Base-by-base conservation (phyloP, 2,329 filamentous ascomycete genomes). In the Aureobasidium subglaciale region DNA sequence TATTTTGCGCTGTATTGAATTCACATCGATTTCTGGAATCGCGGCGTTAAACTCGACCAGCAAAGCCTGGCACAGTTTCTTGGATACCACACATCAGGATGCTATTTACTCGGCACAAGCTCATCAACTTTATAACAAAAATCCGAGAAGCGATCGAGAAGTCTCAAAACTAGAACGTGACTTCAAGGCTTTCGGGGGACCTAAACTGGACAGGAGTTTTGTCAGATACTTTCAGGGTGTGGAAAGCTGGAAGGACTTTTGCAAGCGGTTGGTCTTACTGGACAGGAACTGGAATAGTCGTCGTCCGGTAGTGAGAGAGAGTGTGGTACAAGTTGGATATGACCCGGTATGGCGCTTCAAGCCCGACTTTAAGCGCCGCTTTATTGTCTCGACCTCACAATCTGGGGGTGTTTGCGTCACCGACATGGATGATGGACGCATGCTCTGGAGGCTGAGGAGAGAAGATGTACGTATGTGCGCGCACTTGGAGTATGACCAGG, bases 281-380 rank as follows among this genome's bases (percentile, higher is more conserved):
- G 56, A 63, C 10, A 62, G 64, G 38, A 74, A 73, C 32, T 77
- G 73, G 74, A 61, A 63, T 15, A 54, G 61, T 4, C 55, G 60
- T 8, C 59, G 56, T 1, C 74, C 73, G 0, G 58, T 65, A 4
- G 70, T 65, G 13, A 66, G 65, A 20, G 73, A 75, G 46, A 70
- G 68, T 2, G 66, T 73, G 22, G 60, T 76, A 16, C 70, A 75
- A 46, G 63, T 75, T 24, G 70, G 70, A 41, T 68, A 68, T 41
- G 64, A 71, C 52, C 69, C 70, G 0, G 65, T 76, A 30, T 77
- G 74, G 74, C 68, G 74, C 1, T 76, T 77, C 59, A 67, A 69
- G 3, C 67, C 73, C 1, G 75, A 77, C 58, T 75, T 76, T 61
- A 71, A 74, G 59, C 70, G 74, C 29, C 69, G 75, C 0, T 70